Evolutionary conservation across 169 alveolate species (phyloP), one percentile per base, ranked within the genome.

Genomic region (Plasmodium vivax): DNA sequence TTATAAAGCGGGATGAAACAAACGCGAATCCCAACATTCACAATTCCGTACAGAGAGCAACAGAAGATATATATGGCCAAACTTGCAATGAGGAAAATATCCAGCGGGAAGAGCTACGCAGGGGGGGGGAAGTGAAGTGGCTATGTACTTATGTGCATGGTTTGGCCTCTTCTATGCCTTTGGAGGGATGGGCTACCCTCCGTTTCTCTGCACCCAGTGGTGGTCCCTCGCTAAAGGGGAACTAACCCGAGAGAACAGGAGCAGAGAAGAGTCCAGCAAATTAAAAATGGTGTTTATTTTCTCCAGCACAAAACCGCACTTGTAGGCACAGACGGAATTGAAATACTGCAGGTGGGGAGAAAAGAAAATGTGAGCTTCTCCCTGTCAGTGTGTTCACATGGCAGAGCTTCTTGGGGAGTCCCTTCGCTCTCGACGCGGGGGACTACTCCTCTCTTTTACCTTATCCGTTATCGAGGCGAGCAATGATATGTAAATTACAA

Each of bases 271-370:
- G 8, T 96, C 96, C 7, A 95, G 73, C 75, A 95, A 72, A 38
- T 93, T 83, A 51, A 41, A 74, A 10, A 87, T 84, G 10, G 83
- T 92, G 36, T 93, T 92, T 82, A 95, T 85, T 80, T 93, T 96
- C 19, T 97, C 98, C 56, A 97, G 91, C 0, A 73, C 85, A 85
- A 83, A 96, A 10, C 98, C 98, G 81, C 98, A 96, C 23, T 93
- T 84, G 7, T 96, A 95, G 83, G 88, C 88, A 95, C 82, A 36
- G 94, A 77, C 84, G 88, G 95, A 94, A 92, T 93, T 34, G 95
- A 51, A 73, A 75, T 85, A 38, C 96, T 95, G n/a, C 77, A 82
- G 56, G 19, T 6, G 56, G 34, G 81, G 81, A 16, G 47, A 23
- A 36, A 34, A 77, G 36, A 14, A 19, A 5, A 34, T 27, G 12